These are phyloP conservation scores for Pseudoscleropodium purum DNA, from an alignment of 225 moss, liverwort and hornwort genomes.

Conservation along the genomic window DNA sequence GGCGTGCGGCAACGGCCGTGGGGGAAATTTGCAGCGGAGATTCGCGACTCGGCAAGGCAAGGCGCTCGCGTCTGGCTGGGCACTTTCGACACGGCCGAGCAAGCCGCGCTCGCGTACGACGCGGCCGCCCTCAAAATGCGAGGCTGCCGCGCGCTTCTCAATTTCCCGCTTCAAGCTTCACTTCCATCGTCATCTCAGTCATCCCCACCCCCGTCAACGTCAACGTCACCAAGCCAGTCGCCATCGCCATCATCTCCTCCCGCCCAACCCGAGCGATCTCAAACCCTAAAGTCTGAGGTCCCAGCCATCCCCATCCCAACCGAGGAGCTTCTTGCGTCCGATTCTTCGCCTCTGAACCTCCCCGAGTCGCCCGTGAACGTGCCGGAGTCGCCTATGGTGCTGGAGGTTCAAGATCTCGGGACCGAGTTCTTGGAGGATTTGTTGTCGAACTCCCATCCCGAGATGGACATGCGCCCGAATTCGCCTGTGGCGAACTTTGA, in stretches of 20 bases:
- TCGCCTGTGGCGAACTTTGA: conserved; percentile 26
- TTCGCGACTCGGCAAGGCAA: conserved; percentile 49
- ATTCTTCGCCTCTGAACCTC: not conserved
- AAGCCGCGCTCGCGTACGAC: conserved; percentile 44
- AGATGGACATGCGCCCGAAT: not conserved
- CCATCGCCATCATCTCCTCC: not conserved
- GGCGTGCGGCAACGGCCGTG: conserved; percentile 49
- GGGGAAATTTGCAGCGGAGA: conserved; percentile 55
- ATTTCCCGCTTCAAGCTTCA: conserved; percentile 34
- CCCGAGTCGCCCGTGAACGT: not conserved
- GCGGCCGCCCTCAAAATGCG: conserved; percentile 50
- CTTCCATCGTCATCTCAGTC: not conserved
- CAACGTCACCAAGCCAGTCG: not conserved
- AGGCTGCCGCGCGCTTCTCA: conserved; percentile 44
- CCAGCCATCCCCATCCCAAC: not conserved
- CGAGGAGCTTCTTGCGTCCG: not conserved
- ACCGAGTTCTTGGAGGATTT: conserved; percentile 33
- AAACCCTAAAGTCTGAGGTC: not conserved
- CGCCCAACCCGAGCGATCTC: not conserved
- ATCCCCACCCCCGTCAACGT: not conserved
- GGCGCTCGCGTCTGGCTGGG: conserved; percentile 52
- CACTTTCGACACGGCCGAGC: conserved; percentile 42
- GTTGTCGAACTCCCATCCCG: conserved; percentile 19
- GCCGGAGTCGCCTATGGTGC: conserved; percentile 1
- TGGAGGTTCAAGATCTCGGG: conserved; percentile 41